A percentile compares a stretch with the other conserved stretches of the same genome.
Conservation (phyloP, 140 eudicot species). For the Ambrosia hybrid region DNA sequence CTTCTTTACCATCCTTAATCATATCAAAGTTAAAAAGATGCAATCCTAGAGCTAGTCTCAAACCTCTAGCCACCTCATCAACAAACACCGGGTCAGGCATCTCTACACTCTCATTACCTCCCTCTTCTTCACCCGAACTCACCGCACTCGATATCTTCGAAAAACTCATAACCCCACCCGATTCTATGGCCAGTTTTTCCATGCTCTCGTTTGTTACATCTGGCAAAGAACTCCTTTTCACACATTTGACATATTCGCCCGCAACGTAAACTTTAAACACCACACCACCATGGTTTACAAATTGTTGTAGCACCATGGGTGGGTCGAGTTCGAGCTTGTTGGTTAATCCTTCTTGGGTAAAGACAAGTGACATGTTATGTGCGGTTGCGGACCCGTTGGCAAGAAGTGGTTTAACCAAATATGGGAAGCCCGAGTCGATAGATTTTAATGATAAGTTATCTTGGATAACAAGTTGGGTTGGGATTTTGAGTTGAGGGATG, state of each 20-base stretch:
- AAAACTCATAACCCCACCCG: conserved; percentile 45
- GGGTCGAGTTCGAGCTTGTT: conserved; percentile 26
- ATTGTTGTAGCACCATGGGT: conserved; percentile 52
- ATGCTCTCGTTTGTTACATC: conserved; percentile 35
- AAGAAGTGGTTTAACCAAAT: conserved; percentile 54
- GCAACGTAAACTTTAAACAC: conserved; percentile 57
- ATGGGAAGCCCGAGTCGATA: conserved; percentile 36
- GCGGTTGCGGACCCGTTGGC: conserved; percentile 55
- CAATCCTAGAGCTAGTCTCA: conserved; percentile 48
- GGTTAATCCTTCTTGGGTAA: conserved; percentile 46
- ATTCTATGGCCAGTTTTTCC: conserved; percentile 32
- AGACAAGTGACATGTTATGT: conserved; percentile 56
- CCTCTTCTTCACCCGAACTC: conserved; percentile 18
- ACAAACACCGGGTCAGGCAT: conserved; percentile 57
- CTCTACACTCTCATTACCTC: conserved; percentile 30
- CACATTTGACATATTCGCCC: conserved; percentile 50
- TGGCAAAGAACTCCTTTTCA: conserved; percentile 55
- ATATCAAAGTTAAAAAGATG: conserved; percentile 76
- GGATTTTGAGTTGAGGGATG: conserved; percentile 28
- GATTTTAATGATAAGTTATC: conserved; percentile 23
- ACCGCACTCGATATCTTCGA: conserved; percentile 62
- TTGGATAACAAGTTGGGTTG: conserved; percentile 49
- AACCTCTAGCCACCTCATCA: conserved; percentile 47
- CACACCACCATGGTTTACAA: conserved; percentile 59
- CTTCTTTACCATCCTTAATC: conserved; percentile 51